Evolutionary conservation across 352 stramenopile species (phyloP), one percentile per base, ranked within the genome.

Genomic region (Pythium brachiatum): DNA sequence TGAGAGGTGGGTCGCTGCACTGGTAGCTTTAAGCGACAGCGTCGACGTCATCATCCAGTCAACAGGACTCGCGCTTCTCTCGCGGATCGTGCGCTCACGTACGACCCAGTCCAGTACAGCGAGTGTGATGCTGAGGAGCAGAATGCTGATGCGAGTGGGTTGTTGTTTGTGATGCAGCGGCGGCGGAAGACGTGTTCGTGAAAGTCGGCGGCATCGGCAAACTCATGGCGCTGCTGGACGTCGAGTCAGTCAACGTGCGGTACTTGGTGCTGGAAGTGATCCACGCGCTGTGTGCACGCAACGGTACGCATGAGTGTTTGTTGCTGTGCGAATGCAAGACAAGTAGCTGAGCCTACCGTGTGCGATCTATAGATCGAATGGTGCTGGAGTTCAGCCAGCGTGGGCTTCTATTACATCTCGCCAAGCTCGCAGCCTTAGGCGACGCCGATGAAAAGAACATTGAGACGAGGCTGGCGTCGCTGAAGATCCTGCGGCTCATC

Each of bases 1-100:
- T 48, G 75, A 90, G 27, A 65, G 60, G 23, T 93, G 80, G 81
- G 64, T 91, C 21, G 79, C 79, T 2, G 75, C 79, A 23, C 70
- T 93, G 7, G 78, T 89, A 3, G 77, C 81, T 1, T 62, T 90
- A 0, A 60, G 84, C 6, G 76, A 81, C 46, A 86, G 75, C 52
- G 60, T 67, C 1, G 81, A 93, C 52, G 52, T 65, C 0, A 69
- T 82, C 36, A 68, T 85, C 39, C 76, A 83, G 46, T 77, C 75
- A 31, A 70, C 76, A 0, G 73, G 57, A 0, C 68, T 90, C 34
- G 81, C 72, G 15, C 56, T 90, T n/a, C 70, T 90, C 12, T 72
- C 79, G 18, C 72, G 74, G 21, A 67, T 86, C 51, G 46, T 90
- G 26, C 59, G 67, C 34, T 71, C 66, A 71, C 74, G 81, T 90